Conservation (phyloP, 306 rosid species). For the Mimosa pudica region DNA sequence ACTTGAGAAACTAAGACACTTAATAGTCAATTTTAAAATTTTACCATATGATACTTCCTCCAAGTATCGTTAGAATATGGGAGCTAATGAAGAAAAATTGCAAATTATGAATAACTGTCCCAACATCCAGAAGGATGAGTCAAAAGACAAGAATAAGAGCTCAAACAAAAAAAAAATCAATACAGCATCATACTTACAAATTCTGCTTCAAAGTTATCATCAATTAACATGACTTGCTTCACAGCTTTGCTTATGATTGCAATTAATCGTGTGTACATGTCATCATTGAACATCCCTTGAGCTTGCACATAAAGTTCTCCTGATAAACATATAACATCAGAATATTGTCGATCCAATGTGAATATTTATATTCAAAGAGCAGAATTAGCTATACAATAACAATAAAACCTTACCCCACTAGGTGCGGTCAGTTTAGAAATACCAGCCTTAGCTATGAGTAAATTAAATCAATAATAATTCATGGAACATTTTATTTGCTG, state of each 20-base stretch:
- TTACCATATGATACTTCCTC: constrained; percentile 11
- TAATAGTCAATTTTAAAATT: constrained; percentile 8
- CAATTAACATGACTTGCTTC: constrained; percentile 65
- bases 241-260: constrained; percentile 67
- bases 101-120: constrained; percentile 10
- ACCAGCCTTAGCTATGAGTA: constrained; percentile 18
- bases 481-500: background rate
- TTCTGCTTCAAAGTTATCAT: constrained; percentile 76
- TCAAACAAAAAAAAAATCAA: background rate
- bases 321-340: constrained; percentile 42
- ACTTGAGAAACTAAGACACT: background rate
- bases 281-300: constrained; percentile 70
- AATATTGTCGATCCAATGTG: constrained; percentile 28
- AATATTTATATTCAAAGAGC: constrained; percentile 33
- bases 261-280: constrained; percentile 67
- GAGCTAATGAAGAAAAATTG: background rate
- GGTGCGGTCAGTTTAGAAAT: too few species aligned
- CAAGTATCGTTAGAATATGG: constrained; percentile 16
- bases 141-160: background rate
- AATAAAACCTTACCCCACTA: too few species aligned
- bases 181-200: constrained; percentile 64
- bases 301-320: constrained; percentile 94
- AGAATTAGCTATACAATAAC: constrained; percentile 1
- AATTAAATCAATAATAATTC: constrained; percentile 1
- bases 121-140: constrained; percentile 14